These are phyloP conservation scores for Musa acuminata DNA, from an alignment of 176 grass and related monocot species.

Conservation along the genomic window DNA sequence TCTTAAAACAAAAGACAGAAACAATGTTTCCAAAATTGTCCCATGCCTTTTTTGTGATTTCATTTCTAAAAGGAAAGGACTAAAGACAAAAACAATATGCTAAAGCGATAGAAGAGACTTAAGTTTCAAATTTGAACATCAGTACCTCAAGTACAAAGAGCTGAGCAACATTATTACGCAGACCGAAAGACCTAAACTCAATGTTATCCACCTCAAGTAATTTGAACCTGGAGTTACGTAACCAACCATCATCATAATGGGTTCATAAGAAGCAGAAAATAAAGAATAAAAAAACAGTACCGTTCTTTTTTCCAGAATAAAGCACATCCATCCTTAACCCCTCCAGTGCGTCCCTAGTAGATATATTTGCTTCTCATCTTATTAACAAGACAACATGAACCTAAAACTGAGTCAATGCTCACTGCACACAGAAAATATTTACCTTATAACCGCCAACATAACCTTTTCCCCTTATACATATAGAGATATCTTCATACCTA, in stretches of 20 bases:
- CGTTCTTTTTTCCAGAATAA: conserved; percentile 77
- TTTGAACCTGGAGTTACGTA: conserved; percentile 40
- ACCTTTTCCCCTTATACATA: conserved; percentile 42
- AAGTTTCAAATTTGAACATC: not conserved
- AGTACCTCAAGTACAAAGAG: conserved; percentile 84
- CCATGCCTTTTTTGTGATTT: not conserved
- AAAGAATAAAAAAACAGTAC: conserved; percentile 29
- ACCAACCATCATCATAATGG: conserved; percentile 25
- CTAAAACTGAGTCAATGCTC: not conserved
- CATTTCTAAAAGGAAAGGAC: conserved; percentile 3
- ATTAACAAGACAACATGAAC: conserved; percentile 2
- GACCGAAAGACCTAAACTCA: conserved; percentile 70
- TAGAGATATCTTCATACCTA: conserved; percentile 44
- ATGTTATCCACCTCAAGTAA: conserved; percentile 77
- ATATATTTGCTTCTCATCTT: not conserved
- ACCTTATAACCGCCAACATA: conserved; percentile 73
- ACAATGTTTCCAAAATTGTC: not conserved
- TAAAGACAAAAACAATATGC: not conserved
- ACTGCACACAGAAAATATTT: conserved; percentile 10
- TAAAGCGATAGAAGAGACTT: not conserved
- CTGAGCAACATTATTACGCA: conserved; percentile 87
- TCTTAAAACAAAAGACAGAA: not conserved
- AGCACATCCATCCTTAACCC: conserved; percentile 78
- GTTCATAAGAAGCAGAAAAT: conserved; percentile 15
- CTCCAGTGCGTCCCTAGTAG: conserved; percentile 48